Base-by-base conservation (phyloP, 2,329 filamentous ascomycete species). In the Epichloe amarillans region DNA sequence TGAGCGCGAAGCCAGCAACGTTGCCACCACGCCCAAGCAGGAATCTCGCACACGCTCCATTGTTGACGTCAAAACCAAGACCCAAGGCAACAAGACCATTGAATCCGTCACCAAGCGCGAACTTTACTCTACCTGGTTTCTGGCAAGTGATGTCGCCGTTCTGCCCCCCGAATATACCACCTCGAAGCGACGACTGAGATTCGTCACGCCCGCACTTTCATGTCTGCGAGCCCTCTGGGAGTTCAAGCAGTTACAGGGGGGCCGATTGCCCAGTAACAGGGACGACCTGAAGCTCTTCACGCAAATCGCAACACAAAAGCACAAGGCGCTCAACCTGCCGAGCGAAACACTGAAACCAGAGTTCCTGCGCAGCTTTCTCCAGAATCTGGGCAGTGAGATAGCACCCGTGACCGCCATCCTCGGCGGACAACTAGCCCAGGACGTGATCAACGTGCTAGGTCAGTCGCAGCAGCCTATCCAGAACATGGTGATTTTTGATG, bases 361-460 rank as follows among this genome's bases (percentile, higher is more conserved):
- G 26, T 85, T 94, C 58, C 71, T 97, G 26, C 80, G 88, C 51
- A 83, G 76, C 60, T 98, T 98, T 69, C 66, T 97, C 40, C 86
- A 93, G 66, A 94, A 94, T 58, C 73, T 96, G 5, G 85, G 83
- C 50, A 81, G 82, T 60, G 91, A 97, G 69, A 72, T 97, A 39
- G 83, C 86, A 12, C 89, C 93, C 7, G 88, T 95, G 8, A 84
- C 87, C 0, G 90, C 93, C 2, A 88, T 95, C 52, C 73, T 98
- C 11, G 93, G 93, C 46, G 93, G 90, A 10, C 82, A 90, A 65
- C 76, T 98, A 15, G 88, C 91, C 1, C 93, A 98, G 69, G 93
- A 98, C 64, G 89, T 95, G 48, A 97, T 98, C 69, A 97, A 97
- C 61, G 90, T 96, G 35, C 77, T 97, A 5, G 88, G 90, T 46